Percentiles rank a stretch among this genome's conserved stretches.
phyloP scores from a whole-genome alignment of 2,329 filamentous ascomycete genomes.

The Epichloe scottii region DNA sequence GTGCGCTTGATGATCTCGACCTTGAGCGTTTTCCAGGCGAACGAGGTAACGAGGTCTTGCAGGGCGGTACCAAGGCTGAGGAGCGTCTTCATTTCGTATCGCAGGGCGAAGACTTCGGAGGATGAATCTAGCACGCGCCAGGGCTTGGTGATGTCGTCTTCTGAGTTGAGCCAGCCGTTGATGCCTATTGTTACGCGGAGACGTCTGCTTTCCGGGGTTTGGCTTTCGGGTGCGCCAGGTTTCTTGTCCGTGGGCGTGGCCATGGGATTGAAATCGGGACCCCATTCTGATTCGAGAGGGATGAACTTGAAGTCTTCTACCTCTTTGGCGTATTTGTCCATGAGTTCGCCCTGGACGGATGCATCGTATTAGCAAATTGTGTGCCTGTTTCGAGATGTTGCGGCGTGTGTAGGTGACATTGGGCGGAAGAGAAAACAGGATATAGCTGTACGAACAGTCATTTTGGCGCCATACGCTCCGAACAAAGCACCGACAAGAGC shows the following conservation, averaged over 20 bases:
- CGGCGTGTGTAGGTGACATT: background rate
- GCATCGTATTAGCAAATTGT: background rate
- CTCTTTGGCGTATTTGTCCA: constrained; percentile 77
- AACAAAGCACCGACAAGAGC: constrained; percentile 80
- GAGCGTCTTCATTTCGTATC: constrained; percentile 70
- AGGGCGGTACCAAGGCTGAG: constrained; percentile 65
- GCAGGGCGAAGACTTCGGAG: constrained; percentile 70
- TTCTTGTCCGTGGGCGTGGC: background rate
- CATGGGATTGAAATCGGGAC: constrained; percentile 10
- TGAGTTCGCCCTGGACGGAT: constrained; percentile 52
- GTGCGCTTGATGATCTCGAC: constrained; percentile 63
- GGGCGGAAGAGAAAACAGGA: background rate
- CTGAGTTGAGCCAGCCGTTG: constrained; percentile 70
- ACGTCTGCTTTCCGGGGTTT: constrained; percentile 28
- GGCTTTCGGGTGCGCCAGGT: background rate
- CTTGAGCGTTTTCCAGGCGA: constrained; percentile 64
- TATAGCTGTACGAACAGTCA: constrained; percentile 32
- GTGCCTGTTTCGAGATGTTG: background rate
- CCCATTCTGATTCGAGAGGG: constrained; percentile 45
- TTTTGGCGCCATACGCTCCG: constrained; percentile 74
- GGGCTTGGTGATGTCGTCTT: constrained; percentile 64
- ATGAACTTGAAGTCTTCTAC: constrained; percentile 75
- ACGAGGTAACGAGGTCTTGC: constrained; percentile 56
- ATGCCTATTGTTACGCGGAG: constrained; percentile 75
- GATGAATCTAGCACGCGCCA: constrained; percentile 59